Evolutionary conservation across 2,329 filamentous ascomycete species (phyloP), one percentile per base, ranked within the genome.

Genomic region (Colletotrichum higginsianum): DNA sequence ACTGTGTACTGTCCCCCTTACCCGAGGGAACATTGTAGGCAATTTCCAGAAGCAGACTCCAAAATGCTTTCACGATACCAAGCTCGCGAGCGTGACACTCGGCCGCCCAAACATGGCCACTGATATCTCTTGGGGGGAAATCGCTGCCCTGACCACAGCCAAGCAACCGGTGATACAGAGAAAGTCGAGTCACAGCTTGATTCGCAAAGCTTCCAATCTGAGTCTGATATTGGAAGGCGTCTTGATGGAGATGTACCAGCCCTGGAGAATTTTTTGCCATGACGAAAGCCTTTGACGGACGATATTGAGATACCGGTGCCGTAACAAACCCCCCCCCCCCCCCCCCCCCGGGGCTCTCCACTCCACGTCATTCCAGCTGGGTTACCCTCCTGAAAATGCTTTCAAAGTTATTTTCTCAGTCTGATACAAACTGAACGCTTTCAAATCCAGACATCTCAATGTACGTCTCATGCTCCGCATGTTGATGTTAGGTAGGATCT

Each of bases 171-270:
- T 23, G 57, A 63, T 23, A 5, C 13, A 35, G 26, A 61, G 44
- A 30, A 47, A 26, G 23, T 35, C 1, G 47, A 42, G 42, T 26
- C 35, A 18, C 23, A 61, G 26, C 78, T 76, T 49, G 75, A 71
- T 42, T 53, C 58, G 13, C 52, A 76, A 4, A 76, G 67, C 62
- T 67, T 76, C 44, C 67, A 72, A 4, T 7, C 67, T 75, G n/a
- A 73, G 63, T 53, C 67, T 70, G 16, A 74, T 76, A 3, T 63
- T 77, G 46, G 75, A 74, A 65, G 76, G 75, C 2, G 80, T 83
- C 15, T 74, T 83, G 5, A 77, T 76, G 0, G 76, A 80, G 38
- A 77, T 82, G 11, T 82, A 82, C 60, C 77, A 79, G 42, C 44
- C 26, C 11, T 49, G 44, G 44, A 16, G 42, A n/a, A 23, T 15